A percentile compares a stretch with the other conserved stretches of the same genome.
phyloP scores from a whole-genome alignment of 169 alveolate species.

The Plasmodium sp. region DNA sequence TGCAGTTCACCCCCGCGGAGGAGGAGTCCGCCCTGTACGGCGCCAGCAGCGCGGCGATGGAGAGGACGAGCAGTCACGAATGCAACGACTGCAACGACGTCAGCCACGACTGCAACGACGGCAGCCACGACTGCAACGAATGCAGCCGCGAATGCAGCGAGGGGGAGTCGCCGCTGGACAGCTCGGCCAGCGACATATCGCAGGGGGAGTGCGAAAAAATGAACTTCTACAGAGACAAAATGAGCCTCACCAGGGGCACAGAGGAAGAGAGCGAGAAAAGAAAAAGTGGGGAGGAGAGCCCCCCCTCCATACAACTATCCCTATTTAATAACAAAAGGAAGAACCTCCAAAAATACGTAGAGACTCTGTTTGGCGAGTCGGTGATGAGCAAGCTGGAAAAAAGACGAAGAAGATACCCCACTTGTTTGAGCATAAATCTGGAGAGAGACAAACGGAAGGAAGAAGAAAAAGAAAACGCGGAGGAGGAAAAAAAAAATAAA shows the following conservation, averaged over 20 bases:
- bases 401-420: slow-evolving; percentile 7
- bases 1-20: not conserved
- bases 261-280: not conserved
- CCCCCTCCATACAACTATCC: not conserved
- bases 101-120: not conserved
- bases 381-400: not conserved
- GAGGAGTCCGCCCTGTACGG: not conserved
- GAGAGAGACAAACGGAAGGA: slow-evolving; percentile 13
- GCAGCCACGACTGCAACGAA: not conserved
- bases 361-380: not conserved
- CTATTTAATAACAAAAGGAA: slow-evolving; percentile 3
- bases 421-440: slow-evolving; percentile 8
- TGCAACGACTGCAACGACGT: too few relatives aligned
- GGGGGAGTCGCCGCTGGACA: not conserved
- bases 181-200: slow-evolving; percentile 30
- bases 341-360: slow-evolving; percentile 25
- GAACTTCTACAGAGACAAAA: slow-evolving; percentile 51
- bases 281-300: not conserved
- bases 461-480: slow-evolving; percentile 16
- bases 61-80: not conserved
- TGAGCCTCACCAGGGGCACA: not conserved
- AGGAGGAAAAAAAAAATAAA: slow-evolving; percentile 3
- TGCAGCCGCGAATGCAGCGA: slow-evolving; percentile 16
- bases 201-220: slow-evolving; percentile 27
- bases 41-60: not conserved